Percentiles rank a stretch among this genome's conserved stretches.
Conservation (phyloP, 768 basidiomycete species). For the Infundibulicybe gibba region DNA sequence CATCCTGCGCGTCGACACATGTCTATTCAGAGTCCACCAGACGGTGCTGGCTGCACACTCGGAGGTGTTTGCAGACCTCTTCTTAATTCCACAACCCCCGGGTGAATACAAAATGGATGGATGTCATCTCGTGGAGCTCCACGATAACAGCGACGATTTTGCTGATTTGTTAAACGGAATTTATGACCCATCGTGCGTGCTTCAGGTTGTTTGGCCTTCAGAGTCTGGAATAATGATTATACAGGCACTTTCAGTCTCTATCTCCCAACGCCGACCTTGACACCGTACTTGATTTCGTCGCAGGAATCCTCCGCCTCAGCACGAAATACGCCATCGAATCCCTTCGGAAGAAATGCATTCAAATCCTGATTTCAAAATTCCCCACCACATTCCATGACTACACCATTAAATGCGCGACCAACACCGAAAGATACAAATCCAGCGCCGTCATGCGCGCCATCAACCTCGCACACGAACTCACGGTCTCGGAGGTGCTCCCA, state of each 20-base stretch:
- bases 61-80: conserved; percentile 61
- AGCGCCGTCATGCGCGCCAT: conserved; percentile 42
- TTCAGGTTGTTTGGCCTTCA: background rate
- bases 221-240: background rate
- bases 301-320: conserved; percentile 57
- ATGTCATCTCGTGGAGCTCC: conserved; percentile 46
- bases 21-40: conserved; percentile 41
- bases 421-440: conserved; percentile 25
- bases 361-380: conserved; percentile 38
- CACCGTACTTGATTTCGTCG: conserved; percentile 39
- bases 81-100: conserved; percentile 52
- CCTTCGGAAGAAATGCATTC: conserved; percentile 49
- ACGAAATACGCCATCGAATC: conserved; percentile 58
- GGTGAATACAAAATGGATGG: conserved; percentile 39
- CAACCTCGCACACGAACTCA: conserved; percentile 35
- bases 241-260: conserved; percentile 33
- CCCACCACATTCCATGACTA: conserved; percentile 36
- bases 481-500: conserved; percentile 37
- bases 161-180: conserved; percentile 46
- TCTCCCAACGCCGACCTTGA: conserved; percentile 33
- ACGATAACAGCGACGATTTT: conserved; percentile 46
- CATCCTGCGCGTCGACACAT: conserved; percentile 33
- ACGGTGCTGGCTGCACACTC: conserved; percentile 51
- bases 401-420: conserved; percentile 18
- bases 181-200: conserved; percentile 43